Evolutionary conservation across 768 basidiomycete species (phyloP), one percentile per base, ranked within the genome.

Genomic region (Amyloporia xantha): DNA sequence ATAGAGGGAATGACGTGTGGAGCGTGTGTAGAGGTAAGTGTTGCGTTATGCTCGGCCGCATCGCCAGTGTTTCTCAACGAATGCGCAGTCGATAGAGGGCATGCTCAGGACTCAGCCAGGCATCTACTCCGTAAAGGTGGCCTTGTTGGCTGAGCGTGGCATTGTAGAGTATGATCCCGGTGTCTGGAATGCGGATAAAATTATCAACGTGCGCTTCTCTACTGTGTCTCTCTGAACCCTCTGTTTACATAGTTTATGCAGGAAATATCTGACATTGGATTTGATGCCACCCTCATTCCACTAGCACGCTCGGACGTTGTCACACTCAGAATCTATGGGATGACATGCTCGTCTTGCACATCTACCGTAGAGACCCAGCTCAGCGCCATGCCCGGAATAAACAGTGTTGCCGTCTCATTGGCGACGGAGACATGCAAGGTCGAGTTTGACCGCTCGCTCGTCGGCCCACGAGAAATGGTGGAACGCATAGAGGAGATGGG

Each of bases 221-320:
- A n/a, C 10, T 44, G 19, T n/a, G 30, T 33, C 30, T 7, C 46
- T 10, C 6, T n/a, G 13, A 35, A n/a, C 24, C 15, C 26, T 28
- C 15, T 2, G 20, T 30, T 33, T 15, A 33, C 30, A 15, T 7
- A 33, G 7, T 33, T 7, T 33, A 7, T 20, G 19, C 65, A 93
- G 87, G 92, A 93, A 77, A 91, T 95, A 51, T 86, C 84, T 2
- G 91, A 94, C 67, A 84, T 93, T 48, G 92, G 92, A 7, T 96
- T 96, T 61, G 92, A 91, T 64, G 90, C 92, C 2, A 79, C 84
- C 0, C 71, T 82, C 44, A 81, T 95, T 41, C 84, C 84, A 0
- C 72, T 78, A 1, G 63, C 73, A 37, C 76, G 78, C 17, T 72
- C 78, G 4, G 89, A 94, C 59, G 71, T 72, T 1, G 74, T 92